Evolutionary conservation across 2,329 filamentous ascomycete species (phyloP).

Genomic region (Fusarium pseudonygamai): DNA sequence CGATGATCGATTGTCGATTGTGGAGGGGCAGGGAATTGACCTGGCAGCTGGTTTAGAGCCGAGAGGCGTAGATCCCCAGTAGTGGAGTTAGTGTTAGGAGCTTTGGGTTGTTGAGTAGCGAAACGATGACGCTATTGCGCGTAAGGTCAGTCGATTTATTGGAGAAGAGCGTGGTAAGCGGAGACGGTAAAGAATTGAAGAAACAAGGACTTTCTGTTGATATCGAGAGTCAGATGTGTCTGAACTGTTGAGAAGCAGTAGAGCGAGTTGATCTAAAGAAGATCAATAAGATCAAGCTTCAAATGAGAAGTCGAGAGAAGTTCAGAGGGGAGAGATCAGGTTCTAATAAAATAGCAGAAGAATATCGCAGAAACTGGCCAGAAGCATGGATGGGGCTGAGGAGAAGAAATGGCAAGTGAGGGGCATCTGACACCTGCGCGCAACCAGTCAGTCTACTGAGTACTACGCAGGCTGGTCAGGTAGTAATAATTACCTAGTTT

Average conservation of each 20-base stretch:
- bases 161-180: slow-evolving; percentile 32
- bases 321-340: slow-evolving; percentile 3
- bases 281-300: neutral
- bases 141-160: slow-evolving; percentile 43
- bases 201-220: slow-evolving; percentile 15
- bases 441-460: slow-evolving; percentile 7
- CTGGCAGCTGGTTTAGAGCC: slow-evolving; percentile 34
- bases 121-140: slow-evolving; percentile 44
- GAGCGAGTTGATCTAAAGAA: neutral
- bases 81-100: slow-evolving; percentile 43
- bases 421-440: slow-evolving; percentile 20
- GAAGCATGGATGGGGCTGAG: slow-evolving; percentile 19
- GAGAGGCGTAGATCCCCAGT: slow-evolving; percentile 39
- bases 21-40: slow-evolving; percentile 43
- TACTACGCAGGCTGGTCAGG: neutral
- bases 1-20: slow-evolving; percentile 31
- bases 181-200: slow-evolving; percentile 20
- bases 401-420: slow-evolving; percentile 22
- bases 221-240: slow-evolving; percentile 1
- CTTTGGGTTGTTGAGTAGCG: slow-evolving; percentile 35
- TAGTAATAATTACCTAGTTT: neutral
- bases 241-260: neutral
- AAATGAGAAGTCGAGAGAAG: neutral
- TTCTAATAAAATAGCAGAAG: slow-evolving; percentile 8
- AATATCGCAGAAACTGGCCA: slow-evolving; percentile 23